Percentiles rank a stretch among this genome's conserved stretches.
phyloP scores from a whole-genome alignment of 805 yeast species.

The Metschnikowia continentalis region DNA sequence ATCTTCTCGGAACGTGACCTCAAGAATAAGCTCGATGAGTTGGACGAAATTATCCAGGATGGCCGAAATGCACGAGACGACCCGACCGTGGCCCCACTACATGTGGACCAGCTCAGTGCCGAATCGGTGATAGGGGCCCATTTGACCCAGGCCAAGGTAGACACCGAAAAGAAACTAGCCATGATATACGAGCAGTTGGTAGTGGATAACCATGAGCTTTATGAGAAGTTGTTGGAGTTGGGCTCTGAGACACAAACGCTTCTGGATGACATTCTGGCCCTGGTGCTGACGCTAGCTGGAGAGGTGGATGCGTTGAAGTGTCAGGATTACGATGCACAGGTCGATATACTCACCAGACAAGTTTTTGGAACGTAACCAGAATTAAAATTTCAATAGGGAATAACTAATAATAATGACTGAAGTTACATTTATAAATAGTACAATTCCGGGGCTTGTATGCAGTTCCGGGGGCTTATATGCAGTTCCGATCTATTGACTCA shows the following conservation, averaged over 20 bases:
- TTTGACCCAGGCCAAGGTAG: conserved; percentile 18
- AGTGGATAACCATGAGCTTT: conserved; percentile 30
- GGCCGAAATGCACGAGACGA: conserved; percentile 32
- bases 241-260: conserved; percentile 20
- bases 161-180: conserved; percentile 24
- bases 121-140: conserved; percentile 32
- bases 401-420: no score
- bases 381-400: no score
- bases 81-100: conserved; percentile 17
- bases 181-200: conserved; percentile 37
- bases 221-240: conserved; percentile 20
- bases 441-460: no score
- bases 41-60: conserved; percentile 44
- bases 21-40: conserved; percentile 39
- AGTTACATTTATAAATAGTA: no score
- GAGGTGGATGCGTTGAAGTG: conserved; percentile 19
- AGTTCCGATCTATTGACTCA: no score
- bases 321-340: conserved; percentile 15
- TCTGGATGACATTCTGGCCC: conserved; percentile 19
- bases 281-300: conserved; percentile 13
- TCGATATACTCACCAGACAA: conserved; percentile 22
- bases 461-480: no score
- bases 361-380: not conserved
- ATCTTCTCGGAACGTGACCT: conserved; percentile 48
- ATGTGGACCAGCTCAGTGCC: conserved; percentile 29